Evolutionary conservation across 1,139 yeast genomes (phyloP), one percentile per base, ranked within the genome.

Genomic region (Candida sojae): DNA sequence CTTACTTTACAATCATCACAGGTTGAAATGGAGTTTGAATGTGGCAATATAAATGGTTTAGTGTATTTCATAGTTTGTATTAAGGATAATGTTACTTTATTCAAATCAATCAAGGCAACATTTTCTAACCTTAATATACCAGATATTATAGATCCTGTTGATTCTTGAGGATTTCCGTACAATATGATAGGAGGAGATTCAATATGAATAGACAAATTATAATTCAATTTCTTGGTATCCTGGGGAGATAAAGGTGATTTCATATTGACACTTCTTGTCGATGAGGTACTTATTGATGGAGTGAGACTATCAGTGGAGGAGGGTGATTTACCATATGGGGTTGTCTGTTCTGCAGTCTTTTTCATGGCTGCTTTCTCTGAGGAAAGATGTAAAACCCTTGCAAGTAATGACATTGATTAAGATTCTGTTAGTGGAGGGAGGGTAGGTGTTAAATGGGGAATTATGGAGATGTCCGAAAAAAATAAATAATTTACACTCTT

Each of bases 181-280:
- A 93, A 68, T 34, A 90, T 82, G 34, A 92, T 75, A 0, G 99
- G 99, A 0, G 99, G 98, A 0, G 96, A 86, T 63, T 93, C 99
- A 29, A 93, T 73, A 39, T 79, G 75, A 43, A 93, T 77, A 1
- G 82, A 65, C 29, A 92, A 68, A 6, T 56, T 43, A 35, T 47
- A 55, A 21, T 32, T 25, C 8, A 46, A 9, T 29, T 35, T 39
- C 6, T 32, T 32, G 17, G 17, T 6, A 6, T 30, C 13, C 7
- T 23, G 35, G 9, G 48, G 35, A 4, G 52, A 43, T 25, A 51
- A 38, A 7, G 36, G 44, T 13, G 49, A 38, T 13, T 45, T 36
- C 7, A 36, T 12, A 12, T 21, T 21, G 9, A 21, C n/a, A 7
- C 31, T 30, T 11, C 32, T 32, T 7, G 45, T 34, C 6, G 47